Conservation (phyloP, 2,329 filamentous ascomycete species). For the Arthrocladium fulminans region DNA sequence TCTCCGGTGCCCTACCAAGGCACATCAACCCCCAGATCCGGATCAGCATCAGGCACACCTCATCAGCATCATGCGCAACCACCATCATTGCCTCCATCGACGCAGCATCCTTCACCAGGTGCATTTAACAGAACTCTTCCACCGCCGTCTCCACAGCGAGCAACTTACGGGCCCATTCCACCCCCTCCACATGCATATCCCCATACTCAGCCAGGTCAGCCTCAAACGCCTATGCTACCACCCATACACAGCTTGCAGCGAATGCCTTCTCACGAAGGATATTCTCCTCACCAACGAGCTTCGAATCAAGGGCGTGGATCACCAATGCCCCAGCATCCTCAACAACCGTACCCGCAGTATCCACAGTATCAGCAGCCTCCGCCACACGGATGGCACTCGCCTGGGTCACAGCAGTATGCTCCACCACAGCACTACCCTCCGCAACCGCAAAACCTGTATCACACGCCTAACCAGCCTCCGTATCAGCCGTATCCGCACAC, state of each 20-base stretch:
- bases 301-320: slow-evolving; percentile 19
- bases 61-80: slow-evolving; percentile 11
- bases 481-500: slow-evolving; percentile 21
- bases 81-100: slow-evolving; percentile 9
- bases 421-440: slow-evolving; percentile 15
- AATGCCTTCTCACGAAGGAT: slow-evolving; percentile 19
- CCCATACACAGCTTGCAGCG: slow-evolving; percentile 14
- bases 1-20: slow-evolving; percentile 12
- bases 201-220: slow-evolving; percentile 17
- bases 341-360: slow-evolving; percentile 19
- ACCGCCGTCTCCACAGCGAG: slow-evolving; percentile 19
- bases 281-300: slow-evolving; percentile 6
- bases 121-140: slow-evolving; percentile 17
- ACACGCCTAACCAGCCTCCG: slow-evolving; percentile 17
- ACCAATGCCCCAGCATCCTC: slow-evolving; percentile 17
- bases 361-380: slow-evolving; percentile 18
- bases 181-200: slow-evolving; percentile 14
- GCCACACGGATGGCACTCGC: slow-evolving; percentile 17
- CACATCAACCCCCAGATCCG: slow-evolving; percentile 9
- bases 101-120: slow-evolving; percentile 15
- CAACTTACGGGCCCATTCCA: slow-evolving; percentile 17
- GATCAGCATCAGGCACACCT: slow-evolving; percentile 10
- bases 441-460: slow-evolving; percentile 8
- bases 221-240: slow-evolving; percentile 16
- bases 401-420: slow-evolving; percentile 13